These are phyloP conservation scores for Pulveroboletus frians DNA, from an alignment of 768 basidiomycete genomes.

Conservation along the genomic window DNA sequence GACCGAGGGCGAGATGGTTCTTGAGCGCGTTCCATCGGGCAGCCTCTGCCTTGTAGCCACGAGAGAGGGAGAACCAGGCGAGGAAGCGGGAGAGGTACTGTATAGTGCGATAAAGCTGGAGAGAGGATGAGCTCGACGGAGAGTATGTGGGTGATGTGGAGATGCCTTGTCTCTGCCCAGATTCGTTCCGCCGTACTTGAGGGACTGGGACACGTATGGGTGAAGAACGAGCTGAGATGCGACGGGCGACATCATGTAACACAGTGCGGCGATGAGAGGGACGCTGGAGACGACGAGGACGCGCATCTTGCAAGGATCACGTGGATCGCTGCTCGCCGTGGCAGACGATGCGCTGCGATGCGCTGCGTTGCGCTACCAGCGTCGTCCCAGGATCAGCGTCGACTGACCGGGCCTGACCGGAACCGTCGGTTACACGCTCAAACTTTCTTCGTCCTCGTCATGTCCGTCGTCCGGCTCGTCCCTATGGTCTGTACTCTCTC, in stretches of 20 bases:
- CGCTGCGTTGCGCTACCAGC: too few species aligned
- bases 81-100: slow-evolving; percentile 91
- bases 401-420: background rate
- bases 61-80: slow-evolving; percentile 71
- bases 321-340: slow-evolving; percentile 12
- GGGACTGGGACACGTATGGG: slow-evolving; percentile 66
- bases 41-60: slow-evolving; percentile 67
- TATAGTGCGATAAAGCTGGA: slow-evolving; percentile 78
- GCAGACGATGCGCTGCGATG: background rate
- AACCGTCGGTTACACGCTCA: background rate
- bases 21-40: slow-evolving; percentile 83
- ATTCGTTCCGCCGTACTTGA: slow-evolving; percentile 78
- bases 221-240: slow-evolving; percentile 82
- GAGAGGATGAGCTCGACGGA: background rate
- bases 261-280: slow-evolving; percentile 10
- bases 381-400: background rate
- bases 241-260: slow-evolving; percentile 31
- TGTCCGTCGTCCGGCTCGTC: slow-evolving; percentile 15
- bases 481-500: slow-evolving; percentile 5
- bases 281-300: slow-evolving; percentile 2
- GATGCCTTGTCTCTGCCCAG: slow-evolving; percentile 86
- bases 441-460: background rate
- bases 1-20: slow-evolving; percentile 71
- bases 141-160: background rate
- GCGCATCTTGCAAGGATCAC: slow-evolving; percentile 23